Percentiles rank a stretch among this genome's conserved stretches.
These are phyloP conservation scores for Macrophomina pseudophaseolina DNA, from an alignment of 2,329 filamentous ascomycete genomes.

Conservation along the genomic window DNA sequence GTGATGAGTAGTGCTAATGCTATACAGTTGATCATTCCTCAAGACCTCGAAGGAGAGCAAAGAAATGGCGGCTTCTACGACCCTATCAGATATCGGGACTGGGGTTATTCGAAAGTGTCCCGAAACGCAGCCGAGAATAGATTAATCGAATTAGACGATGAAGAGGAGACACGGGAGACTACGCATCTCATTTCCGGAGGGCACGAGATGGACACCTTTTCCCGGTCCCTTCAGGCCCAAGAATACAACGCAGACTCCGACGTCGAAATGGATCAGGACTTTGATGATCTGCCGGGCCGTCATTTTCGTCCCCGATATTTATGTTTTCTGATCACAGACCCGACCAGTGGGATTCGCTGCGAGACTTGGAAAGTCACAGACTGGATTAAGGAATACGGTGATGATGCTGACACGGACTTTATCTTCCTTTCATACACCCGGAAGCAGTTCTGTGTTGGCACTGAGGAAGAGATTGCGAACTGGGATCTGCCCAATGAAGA, in stretches of 20 bases:
- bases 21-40: constrained; percentile 14
- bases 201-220: neutral
- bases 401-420: constrained; percentile 1
- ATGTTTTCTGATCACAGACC: neutral
- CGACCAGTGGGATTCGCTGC: neutral
- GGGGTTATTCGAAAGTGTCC: constrained; percentile 20
- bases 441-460: constrained; percentile 21
- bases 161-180: neutral
- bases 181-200: neutral
- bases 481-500: constrained; percentile 6
- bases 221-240: neutral
- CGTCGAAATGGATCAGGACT: constrained; percentile 6
- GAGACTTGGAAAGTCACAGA: constrained; percentile 15
- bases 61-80: constrained; percentile 24
- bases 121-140: constrained; percentile 20
- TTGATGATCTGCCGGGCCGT: constrained; percentile 18
- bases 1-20: neutral
- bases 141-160: neutral
- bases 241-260: neutral
- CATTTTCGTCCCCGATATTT: constrained; percentile 13
- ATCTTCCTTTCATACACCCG: constrained; percentile 23
- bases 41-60: constrained; percentile 16
- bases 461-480: neutral
- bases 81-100: constrained; percentile 16
- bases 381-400: constrained; percentile 8